Conservation (phyloP, 176 grass and related monocot genomes). For the Cenchrus americanus region DNA sequence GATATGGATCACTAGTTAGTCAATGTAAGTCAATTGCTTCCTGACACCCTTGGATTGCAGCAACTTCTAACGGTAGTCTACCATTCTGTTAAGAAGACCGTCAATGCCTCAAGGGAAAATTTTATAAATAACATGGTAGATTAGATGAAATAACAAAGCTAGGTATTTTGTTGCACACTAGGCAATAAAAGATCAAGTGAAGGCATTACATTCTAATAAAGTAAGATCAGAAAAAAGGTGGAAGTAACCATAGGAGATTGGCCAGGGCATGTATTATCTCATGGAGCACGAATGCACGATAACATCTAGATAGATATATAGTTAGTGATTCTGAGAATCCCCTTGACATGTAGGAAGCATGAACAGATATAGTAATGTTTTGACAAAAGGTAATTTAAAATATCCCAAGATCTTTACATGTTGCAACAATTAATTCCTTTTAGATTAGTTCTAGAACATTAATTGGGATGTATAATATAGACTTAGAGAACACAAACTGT, state of each 20-base stretch:
- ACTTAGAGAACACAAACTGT: too few relatives aligned
- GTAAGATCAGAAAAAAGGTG: background rate
- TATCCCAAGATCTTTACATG: too few relatives aligned
- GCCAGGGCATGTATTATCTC: background rate
- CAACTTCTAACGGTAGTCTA: conserved; percentile 31
- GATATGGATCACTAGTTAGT: background rate
- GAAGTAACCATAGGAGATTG: background rate
- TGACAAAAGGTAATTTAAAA: too few relatives aligned
- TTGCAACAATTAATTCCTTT: too few relatives aligned
- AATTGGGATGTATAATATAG: too few relatives aligned
- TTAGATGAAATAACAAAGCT: background rate
- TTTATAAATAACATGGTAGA: conserved; percentile 13
- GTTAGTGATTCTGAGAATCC: background rate
- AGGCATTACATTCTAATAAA: background rate
- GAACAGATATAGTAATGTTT: background rate
- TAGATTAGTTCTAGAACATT: too few relatives aligned
- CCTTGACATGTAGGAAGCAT: background rate
- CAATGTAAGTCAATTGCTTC: background rate
- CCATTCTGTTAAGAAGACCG: conserved; percentile 14
- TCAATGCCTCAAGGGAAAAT: background rate
- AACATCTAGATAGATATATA: background rate
- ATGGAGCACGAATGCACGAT: background rate
- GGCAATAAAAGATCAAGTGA: background rate
- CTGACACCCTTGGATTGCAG: conserved; percentile 36
- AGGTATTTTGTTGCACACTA: background rate